A percentile compares a stretch with the other conserved stretches of the same genome.
These are phyloP conservation scores for Dichotomopilus funicola DNA, from an alignment of 2,329 filamentous ascomycete species.

Conservation along the genomic window DNA sequence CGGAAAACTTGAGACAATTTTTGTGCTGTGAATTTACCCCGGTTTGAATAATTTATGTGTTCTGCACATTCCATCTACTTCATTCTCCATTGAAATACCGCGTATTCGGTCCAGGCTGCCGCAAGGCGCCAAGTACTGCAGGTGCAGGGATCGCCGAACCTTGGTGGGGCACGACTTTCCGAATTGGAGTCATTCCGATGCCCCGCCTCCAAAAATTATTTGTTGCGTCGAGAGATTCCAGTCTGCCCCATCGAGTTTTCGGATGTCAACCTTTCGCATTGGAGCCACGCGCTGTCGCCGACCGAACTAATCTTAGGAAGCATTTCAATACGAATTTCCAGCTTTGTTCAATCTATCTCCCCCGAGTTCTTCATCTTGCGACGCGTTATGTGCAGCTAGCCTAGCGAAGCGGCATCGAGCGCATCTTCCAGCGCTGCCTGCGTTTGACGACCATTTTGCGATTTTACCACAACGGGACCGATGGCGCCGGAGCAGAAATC, in stretches of 20 bases:
- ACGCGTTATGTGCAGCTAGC: slow-evolving; percentile 22
- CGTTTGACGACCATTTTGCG: not conserved
- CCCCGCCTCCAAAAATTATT: slow-evolving; percentile 23
- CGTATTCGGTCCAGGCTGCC: no score
- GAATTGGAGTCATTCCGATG: slow-evolving; percentile 20
- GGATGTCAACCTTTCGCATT: not conserved
- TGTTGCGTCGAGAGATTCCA: not conserved
- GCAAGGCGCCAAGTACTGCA: no score
- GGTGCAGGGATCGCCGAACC: not conserved
- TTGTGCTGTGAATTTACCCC: no score
- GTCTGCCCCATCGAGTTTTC: not conserved
- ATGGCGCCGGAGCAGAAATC: slow-evolving; percentile 13
- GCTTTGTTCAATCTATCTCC: no score
- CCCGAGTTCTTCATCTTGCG: no score
- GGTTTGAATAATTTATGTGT: no score
- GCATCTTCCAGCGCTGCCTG: slow-evolving; percentile 3
- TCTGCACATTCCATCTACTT: no score
- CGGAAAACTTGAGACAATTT: no score
- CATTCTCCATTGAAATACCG: no score
- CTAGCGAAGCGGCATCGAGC: slow-evolving; percentile 11
- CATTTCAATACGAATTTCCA: not conserved
- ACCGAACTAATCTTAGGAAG: not conserved
- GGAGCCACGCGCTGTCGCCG: not conserved
- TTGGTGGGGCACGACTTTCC: slow-evolving; percentile 23
- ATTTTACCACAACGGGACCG: not conserved